These are phyloP conservation scores for Fusarium sp. DNA, from an alignment of 2,329 filamentous ascomycete species.

Conservation along the genomic window DNA sequence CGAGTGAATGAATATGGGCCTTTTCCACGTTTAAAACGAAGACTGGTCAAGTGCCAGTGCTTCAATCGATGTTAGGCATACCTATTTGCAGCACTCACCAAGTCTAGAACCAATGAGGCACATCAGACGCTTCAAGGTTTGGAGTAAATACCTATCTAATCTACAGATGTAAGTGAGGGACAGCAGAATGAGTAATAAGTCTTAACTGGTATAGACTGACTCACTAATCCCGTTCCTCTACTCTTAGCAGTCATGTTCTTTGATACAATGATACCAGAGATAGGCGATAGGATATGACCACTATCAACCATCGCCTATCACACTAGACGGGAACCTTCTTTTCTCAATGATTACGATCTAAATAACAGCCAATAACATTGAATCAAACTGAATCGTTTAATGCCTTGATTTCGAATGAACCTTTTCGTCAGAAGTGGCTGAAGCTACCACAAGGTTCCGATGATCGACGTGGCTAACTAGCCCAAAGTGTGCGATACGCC, in stretches of 20 bases:
- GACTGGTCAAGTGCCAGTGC: not conserved
- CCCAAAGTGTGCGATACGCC: slow-evolving; percentile 14
- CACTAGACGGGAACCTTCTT: not conserved
- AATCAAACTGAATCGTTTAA: not conserved
- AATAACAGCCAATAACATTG: not conserved
- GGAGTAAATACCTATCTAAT: not conserved
- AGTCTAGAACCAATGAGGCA: not conserved
- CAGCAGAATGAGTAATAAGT: not conserved
- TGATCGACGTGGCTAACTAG: slow-evolving; percentile 30
- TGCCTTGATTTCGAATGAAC: slow-evolving; percentile 20
- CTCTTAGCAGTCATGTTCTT: not conserved
- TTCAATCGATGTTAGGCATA: not conserved
- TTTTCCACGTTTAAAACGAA: not conserved
- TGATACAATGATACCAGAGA: not conserved
- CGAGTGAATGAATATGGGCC: not conserved
- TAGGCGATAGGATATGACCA: not conserved
- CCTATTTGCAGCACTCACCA: not conserved
- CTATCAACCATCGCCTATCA: not conserved
- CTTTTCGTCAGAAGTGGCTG: slow-evolving; percentile 24
- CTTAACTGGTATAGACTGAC: not conserved
- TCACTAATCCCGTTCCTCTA: not conserved
- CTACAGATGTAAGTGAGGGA: not conserved
- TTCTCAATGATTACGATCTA: not conserved
- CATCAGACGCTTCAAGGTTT: not conserved
- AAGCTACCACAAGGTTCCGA: slow-evolving; percentile 27